Percentiles rank a stretch among this genome's conserved stretches.
Conservation (phyloP, 768 basidiomycete genomes). For the Kwoniella dendrophila region DNA sequence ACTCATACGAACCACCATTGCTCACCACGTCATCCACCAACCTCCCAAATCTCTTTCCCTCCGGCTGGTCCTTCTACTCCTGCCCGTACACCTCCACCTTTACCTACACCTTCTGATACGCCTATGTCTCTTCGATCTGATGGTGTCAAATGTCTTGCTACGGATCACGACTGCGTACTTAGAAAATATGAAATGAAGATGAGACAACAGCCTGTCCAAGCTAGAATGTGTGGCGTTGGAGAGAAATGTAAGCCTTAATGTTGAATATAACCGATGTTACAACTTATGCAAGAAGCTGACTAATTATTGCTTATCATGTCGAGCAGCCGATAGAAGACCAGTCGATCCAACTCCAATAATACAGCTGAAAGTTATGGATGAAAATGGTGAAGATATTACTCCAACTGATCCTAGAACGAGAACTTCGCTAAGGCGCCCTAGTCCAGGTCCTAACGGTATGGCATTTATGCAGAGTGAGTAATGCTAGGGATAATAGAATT, state of each 20-base stretch:
- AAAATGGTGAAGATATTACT: slow-evolving; percentile 34
- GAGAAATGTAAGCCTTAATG: slow-evolving; percentile 65
- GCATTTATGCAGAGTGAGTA: slow-evolving; percentile 53
- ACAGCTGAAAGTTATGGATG: slow-evolving; percentile 85
- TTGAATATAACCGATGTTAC: neutral
- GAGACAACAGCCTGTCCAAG: slow-evolving; percentile 86
- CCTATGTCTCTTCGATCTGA: slow-evolving; percentile 5
- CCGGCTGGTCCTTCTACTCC: slow-evolving; percentile 10
- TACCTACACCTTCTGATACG: slow-evolving; percentile 12
- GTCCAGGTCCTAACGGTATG: slow-evolving; percentile 31
- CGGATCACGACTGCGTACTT: slow-evolving; percentile 46
- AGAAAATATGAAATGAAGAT: slow-evolving; percentile 85
- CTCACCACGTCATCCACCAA: neutral
- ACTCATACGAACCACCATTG: neutral
- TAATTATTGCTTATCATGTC: slow-evolving; percentile 9
- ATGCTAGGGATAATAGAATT: slow-evolving; percentile 27
- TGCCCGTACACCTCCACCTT: neutral
- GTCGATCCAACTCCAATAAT: slow-evolving; percentile 97
- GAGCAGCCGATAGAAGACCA: slow-evolving; percentile 83
- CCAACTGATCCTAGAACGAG: slow-evolving; percentile 14
- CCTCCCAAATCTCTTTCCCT: neutral
- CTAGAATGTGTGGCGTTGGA: slow-evolving; percentile 58
- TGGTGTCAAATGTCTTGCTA: slow-evolving; percentile 4
- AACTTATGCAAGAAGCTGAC: neutral
- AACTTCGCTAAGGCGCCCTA: slow-evolving; percentile 23